Percentiles rank a stretch among this genome's conserved stretches.
phyloP scores from a whole-genome alignment of 768 basidiomycete species.

The Lactarius tabidus region DNA sequence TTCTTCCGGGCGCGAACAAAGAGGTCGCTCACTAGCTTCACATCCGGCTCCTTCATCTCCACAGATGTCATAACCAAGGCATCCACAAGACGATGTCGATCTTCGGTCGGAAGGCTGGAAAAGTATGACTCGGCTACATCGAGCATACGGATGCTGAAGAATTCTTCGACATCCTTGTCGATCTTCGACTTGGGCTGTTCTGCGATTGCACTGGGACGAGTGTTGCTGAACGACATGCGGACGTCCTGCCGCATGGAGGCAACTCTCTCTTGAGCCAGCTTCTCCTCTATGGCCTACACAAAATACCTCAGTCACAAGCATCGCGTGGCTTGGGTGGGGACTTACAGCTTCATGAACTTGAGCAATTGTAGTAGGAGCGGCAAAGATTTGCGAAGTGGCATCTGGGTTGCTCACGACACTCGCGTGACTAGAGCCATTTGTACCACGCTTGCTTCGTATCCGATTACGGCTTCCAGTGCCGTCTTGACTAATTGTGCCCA shows the following conservation, averaged over 20 bases:
- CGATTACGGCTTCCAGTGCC: slow-evolving; percentile 55
- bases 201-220: slow-evolving; percentile 76
- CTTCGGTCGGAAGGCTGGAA: slow-evolving; percentile 59
- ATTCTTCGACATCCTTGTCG: slow-evolving; percentile 78
- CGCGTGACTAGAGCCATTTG: too few relatives aligned
- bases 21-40: slow-evolving; percentile 70
- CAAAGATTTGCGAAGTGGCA: slow-evolving; percentile 33
- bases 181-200: slow-evolving; percentile 75
- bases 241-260: too few relatives aligned
- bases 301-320: not conserved
- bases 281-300: slow-evolving; percentile 64
- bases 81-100: slow-evolving; percentile 66
- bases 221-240: slow-evolving; percentile 47
- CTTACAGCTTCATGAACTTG: slow-evolving; percentile 83
- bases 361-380: slow-evolving; percentile 83
- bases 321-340: slow-evolving; percentile 20
- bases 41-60: slow-evolving; percentile 79
- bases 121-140: slow-evolving; percentile 90
- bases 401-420: slow-evolving; percentile 33
- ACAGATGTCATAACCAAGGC: slow-evolving; percentile 70
- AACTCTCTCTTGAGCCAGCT: too few relatives aligned
- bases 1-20: slow-evolving; percentile 61
- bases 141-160: slow-evolving; percentile 77
- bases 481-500: slow-evolving; percentile 58
- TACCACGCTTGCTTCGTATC: slow-evolving; percentile 78